Percentiles rank a stretch among this genome's conserved stretches.
Evolutionary conservation across 2,329 filamentous ascomycete species (phyloP).

Genomic region (Claviceps sp.): DNA sequence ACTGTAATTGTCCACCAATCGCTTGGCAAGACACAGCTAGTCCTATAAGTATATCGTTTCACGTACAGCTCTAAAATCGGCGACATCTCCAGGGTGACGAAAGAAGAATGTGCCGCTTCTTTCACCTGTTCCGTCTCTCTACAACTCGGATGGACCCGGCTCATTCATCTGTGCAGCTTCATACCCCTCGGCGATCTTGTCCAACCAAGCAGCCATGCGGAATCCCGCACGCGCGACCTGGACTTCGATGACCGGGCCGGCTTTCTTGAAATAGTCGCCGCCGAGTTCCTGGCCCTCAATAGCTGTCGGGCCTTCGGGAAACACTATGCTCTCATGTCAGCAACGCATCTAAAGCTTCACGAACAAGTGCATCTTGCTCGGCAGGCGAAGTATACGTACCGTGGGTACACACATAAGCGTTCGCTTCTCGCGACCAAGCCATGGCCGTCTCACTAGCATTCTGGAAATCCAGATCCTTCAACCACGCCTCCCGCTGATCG

Average conservation of each 20-base stretch:
- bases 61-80: too few relatives aligned
- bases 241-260: conserved; percentile 49
- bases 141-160: conserved; percentile 17
- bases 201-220: conserved; percentile 54
- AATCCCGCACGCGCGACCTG: conserved; percentile 58
- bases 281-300: conserved; percentile 48
- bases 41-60: too few relatives aligned
- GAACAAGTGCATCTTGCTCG: neutral
- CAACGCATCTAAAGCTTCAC: neutral
- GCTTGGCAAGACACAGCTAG: too few relatives aligned
- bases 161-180: conserved; percentile 12
- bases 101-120: neutral
- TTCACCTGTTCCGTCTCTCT: conserved; percentile 2
- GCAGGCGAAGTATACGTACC: conserved; percentile 27
- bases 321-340: conserved; percentile 25
- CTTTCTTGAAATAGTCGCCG: conserved; percentile 49
- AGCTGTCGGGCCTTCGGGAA: conserved; percentile 46
- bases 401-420: conserved; percentile 47
- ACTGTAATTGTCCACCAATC: too few relatives aligned
- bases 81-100: neutral
- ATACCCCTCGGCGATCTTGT: conserved; percentile 39
- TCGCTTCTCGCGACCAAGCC: conserved; percentile 50
- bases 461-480: conserved; percentile 40
- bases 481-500: conserved; percentile 37
- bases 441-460: conserved; percentile 43